These are phyloP conservation scores for Pseudocercospora macadamiae DNA, from an alignment of 2,329 filamentous ascomycete species.

Conservation along the genomic window DNA sequence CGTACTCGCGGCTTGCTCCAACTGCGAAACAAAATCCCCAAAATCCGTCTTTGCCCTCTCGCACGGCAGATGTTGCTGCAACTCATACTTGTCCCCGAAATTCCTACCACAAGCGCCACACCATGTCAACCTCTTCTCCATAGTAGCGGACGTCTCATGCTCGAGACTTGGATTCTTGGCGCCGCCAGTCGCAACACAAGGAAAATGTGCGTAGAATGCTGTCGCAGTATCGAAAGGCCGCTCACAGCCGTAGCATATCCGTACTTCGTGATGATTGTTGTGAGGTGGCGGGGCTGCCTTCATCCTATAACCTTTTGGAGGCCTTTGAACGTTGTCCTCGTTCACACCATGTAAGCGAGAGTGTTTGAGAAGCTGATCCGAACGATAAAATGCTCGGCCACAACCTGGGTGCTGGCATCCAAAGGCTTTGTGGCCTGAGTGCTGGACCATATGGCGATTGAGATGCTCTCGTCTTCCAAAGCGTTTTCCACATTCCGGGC, in stretches of 20 bases:
- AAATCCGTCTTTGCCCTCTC: neutral
- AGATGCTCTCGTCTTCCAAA: neutral
- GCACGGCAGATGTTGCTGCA: neutral
- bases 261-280: neutral
- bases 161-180: neutral
- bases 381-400: neutral
- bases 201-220: neutral
- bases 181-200: neutral
- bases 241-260: neutral
- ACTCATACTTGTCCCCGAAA: neutral
- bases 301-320: too few species aligned
- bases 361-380: neutral
- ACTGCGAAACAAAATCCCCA: neutral
- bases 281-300: too few species aligned
- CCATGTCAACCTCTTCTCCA: neutral
- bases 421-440: neutral
- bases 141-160: neutral
- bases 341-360: neutral
- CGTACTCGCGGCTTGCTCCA: neutral
- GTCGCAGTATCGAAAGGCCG: neutral
- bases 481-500: neutral
- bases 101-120: neutral
- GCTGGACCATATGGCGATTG: neutral
- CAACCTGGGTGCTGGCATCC: neutral
- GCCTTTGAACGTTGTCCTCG: neutral